These are phyloP conservation scores for Peniophora sp. DNA, from an alignment of 1,284 basidiomycete species.

Conservation along the genomic window DNA sequence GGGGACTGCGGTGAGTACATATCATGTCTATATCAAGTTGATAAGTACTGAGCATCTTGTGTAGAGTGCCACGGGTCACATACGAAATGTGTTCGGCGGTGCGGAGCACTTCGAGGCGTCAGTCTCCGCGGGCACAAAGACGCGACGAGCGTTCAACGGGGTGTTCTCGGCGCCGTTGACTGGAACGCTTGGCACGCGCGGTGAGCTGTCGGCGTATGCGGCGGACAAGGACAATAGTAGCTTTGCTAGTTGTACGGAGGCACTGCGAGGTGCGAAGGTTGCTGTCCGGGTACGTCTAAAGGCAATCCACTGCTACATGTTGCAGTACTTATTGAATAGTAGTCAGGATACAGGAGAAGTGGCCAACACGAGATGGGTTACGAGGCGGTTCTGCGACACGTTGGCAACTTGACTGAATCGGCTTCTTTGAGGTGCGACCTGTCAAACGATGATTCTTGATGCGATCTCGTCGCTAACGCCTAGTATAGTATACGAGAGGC, in stretches of 20 bases:
- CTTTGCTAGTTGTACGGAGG: slow-evolving; percentile 67
- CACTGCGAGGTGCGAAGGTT: slow-evolving; percentile 55
- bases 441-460: background rate
- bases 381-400: slow-evolving; percentile 71
- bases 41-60: background rate
- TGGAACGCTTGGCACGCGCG: slow-evolving; percentile 49
- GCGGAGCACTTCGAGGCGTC: slow-evolving; percentile 86
- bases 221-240: slow-evolving; percentile 62
- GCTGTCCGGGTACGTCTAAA: slow-evolving; percentile 55
- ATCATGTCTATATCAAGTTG: background rate
- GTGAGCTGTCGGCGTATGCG: slow-evolving; percentile 54
- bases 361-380: slow-evolving; percentile 77
- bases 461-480: background rate
- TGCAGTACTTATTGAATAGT: slow-evolving; percentile 3
- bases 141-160: slow-evolving; percentile 75
- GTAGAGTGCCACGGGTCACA: slow-evolving; percentile 70
- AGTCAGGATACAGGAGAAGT: slow-evolving; percentile 32
- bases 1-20: slow-evolving; percentile 74
- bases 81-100: slow-evolving; percentile 88
- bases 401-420: slow-evolving; percentile 60
- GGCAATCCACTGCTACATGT: background rate
- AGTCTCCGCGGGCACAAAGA: slow-evolving; percentile 83
- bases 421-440: slow-evolving; percentile 71
- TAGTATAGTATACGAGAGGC: slow-evolving; percentile 67
- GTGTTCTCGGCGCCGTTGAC: slow-evolving; percentile 52